These are phyloP conservation scores for Aspergillus sp. DNA, from an alignment of 2,329 filamentous ascomycete species.

Conservation along the genomic window DNA sequence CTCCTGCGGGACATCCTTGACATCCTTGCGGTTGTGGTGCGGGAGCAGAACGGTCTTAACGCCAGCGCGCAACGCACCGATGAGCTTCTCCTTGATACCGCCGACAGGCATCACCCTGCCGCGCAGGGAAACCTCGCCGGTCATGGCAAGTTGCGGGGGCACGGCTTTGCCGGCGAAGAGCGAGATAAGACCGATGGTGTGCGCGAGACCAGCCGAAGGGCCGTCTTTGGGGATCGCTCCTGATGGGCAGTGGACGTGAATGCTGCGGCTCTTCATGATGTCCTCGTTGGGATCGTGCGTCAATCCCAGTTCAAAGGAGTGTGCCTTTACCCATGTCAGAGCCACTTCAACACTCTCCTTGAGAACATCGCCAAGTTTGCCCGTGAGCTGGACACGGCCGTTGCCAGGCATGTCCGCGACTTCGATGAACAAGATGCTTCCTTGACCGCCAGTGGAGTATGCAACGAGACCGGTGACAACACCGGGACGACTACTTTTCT, in stretches of 20 bases:
- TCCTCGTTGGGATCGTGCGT: slow-evolving; percentile 74
- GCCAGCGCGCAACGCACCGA: slow-evolving; percentile 83
- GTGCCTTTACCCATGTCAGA: slow-evolving; percentile 91
- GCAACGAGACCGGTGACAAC: slow-evolving; percentile 95
- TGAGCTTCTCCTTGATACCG: slow-evolving; percentile 97
- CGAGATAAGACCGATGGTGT: slow-evolving; percentile 86
- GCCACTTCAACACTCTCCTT: slow-evolving; percentile 97
- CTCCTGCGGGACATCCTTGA: slow-evolving; percentile 80
- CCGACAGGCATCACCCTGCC: slow-evolving; percentile 90
- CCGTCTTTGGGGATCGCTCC: slow-evolving; percentile 95
- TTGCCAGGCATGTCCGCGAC: slow-evolving; percentile 93
- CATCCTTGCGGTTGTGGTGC: slow-evolving; percentile 82
- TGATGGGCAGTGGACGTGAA: slow-evolving; percentile 93
- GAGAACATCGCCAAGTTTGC: slow-evolving; percentile 90
- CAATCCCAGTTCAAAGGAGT: slow-evolving; percentile 83
- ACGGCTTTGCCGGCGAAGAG: slow-evolving; percentile 80
- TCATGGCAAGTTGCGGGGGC: slow-evolving; percentile 92
- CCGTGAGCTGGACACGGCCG: slow-evolving; percentile 87
- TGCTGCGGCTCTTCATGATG: slow-evolving; percentile 88
- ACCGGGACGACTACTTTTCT: slow-evolving; percentile 71
- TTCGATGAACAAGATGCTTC: slow-evolving; percentile 96
- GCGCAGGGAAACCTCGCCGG: slow-evolving; percentile 67
- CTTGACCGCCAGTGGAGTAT: slow-evolving; percentile 85
- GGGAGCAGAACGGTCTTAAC: slow-evolving; percentile 91
- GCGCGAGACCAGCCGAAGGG: slow-evolving; percentile 73